A percentile compares a stretch with the other conserved stretches of the same genome.
Evolutionary conservation across 169 alveolate genomes (phyloP).

Genomic region (Perkinsus olseni): DNA sequence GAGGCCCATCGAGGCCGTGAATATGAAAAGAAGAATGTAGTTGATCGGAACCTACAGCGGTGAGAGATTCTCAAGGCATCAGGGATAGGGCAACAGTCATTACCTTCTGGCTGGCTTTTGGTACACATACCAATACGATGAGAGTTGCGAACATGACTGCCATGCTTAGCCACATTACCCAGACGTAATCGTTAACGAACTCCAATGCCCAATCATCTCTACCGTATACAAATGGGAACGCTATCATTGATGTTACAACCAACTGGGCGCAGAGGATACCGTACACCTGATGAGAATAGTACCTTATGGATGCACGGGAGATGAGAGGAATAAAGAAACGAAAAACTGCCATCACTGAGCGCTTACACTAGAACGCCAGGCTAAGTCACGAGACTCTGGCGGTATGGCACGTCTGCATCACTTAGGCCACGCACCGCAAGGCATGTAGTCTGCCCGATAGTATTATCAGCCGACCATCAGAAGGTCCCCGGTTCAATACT

Average conservation of each 20-base stretch:
- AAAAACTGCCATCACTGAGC: no score
- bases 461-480: background rate
- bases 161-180: background rate
- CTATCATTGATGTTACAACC: background rate
- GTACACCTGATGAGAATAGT: background rate
- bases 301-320: no score
- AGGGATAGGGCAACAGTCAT: no score
- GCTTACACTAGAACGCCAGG: no score
- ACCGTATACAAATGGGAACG: background rate
- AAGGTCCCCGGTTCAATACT: background rate
- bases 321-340: no score
- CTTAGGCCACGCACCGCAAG: no score
- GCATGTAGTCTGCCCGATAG: no score
- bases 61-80: no score
- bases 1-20: conserved; percentile 23
- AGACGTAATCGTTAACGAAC: background rate
- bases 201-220: background rate
- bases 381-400: no score
- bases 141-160: background rate
- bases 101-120: background rate
- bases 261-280: background rate
- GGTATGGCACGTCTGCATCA: no score
- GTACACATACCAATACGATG: background rate
- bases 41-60: conserved; percentile 16
- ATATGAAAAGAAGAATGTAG: conserved; percentile 21